Conservation (phyloP, 2,329 filamentous ascomycete species). For the Alternaria incomplexa region DNA sequence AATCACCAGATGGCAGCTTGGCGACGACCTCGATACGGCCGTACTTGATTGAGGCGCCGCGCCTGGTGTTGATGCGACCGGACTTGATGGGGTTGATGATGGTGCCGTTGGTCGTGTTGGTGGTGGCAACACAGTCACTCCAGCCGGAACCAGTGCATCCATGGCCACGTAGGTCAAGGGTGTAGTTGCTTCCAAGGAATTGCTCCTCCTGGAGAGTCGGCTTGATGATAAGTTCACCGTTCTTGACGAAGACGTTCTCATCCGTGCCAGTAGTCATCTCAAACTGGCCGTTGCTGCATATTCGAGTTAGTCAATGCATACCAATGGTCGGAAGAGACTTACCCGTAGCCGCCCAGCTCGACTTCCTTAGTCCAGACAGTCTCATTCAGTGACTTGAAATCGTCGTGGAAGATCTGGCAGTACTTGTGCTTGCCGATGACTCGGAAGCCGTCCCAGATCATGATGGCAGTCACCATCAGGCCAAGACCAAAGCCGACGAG, state of each 20-base stretch:
- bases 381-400: slow-evolving; percentile 65
- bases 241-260: slow-evolving; percentile 75
- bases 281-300: slow-evolving; percentile 77
- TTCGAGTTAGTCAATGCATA: slow-evolving; percentile 31
- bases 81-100: slow-evolving; percentile 80
- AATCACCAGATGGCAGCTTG: slow-evolving; percentile 77
- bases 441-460: slow-evolving; percentile 76
- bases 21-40: slow-evolving; percentile 82
- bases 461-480: slow-evolving; percentile 69
- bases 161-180: slow-evolving; percentile 70
- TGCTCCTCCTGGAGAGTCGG: slow-evolving; percentile 75
- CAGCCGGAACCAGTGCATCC: slow-evolving; percentile 70
- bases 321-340: slow-evolving; percentile 44
- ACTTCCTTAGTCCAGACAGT: slow-evolving; percentile 77
- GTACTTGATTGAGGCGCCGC: slow-evolving; percentile 74
- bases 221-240: slow-evolving; percentile 74
- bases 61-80: slow-evolving; percentile 77
- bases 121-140: slow-evolving; percentile 70
- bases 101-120: slow-evolving; percentile 78
- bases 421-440: slow-evolving; percentile 78
- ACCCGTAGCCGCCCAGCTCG: slow-evolving; percentile 78
- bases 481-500: slow-evolving; percentile 74
- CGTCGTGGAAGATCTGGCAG: slow-evolving; percentile 70
- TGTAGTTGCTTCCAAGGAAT: slow-evolving; percentile 69
- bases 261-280: slow-evolving; percentile 74